Conservation (phyloP, 805 yeast species). For the Wickerhamomyces strasburgensis region DNA sequence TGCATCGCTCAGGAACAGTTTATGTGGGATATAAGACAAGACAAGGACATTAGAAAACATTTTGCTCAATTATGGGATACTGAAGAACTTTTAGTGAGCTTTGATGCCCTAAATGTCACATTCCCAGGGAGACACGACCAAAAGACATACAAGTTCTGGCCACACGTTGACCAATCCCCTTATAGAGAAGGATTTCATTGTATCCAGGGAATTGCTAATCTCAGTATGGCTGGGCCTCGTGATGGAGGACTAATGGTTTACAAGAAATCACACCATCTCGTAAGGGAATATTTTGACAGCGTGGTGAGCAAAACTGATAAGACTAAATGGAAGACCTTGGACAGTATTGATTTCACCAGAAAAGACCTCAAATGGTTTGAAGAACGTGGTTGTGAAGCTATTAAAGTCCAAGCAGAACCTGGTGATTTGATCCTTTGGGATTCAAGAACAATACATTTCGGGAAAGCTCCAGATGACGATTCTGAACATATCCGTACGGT, state of each 20-base stretch:
- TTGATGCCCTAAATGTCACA: slow-evolving; percentile 29
- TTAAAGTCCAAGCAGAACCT: slow-evolving; percentile 27
- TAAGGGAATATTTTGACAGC: slow-evolving; percentile 25
- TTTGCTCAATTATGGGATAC: slow-evolving; percentile 30
- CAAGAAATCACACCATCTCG: slow-evolving; percentile 21
- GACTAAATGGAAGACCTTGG: slow-evolving; percentile 22
- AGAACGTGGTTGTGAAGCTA: slow-evolving; percentile 23
- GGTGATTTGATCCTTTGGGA: slow-evolving; percentile 33
- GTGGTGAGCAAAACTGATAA: slow-evolving; percentile 20
- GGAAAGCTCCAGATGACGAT: slow-evolving; percentile 24
- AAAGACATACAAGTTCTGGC: slow-evolving; percentile 22
- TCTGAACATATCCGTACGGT: slow-evolving; percentile 26
- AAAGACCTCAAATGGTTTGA: slow-evolving; percentile 26
- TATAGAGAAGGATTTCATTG: slow-evolving; percentile 27
- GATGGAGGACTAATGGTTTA: slow-evolving; percentile 31
- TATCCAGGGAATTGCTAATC: slow-evolving; percentile 31
- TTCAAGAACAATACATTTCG: slow-evolving; percentile 28
- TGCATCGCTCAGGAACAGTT: slow-evolving; percentile 28
- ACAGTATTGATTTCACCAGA: slow-evolving; percentile 17
- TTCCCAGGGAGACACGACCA: slow-evolving; percentile 23
- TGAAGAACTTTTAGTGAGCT: slow-evolving; percentile 30
- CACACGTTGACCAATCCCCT: slow-evolving; percentile 32
- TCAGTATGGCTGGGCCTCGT: slow-evolving; percentile 24
- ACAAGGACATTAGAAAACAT: slow-evolving; percentile 24
- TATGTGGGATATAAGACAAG: slow-evolving; percentile 31